A percentile compares a stretch with the other conserved stretches of the same genome.
Evolutionary conservation across 768 basidiomycete genomes (phyloP).

Genomic region (Tylopilus balloui): DNA sequence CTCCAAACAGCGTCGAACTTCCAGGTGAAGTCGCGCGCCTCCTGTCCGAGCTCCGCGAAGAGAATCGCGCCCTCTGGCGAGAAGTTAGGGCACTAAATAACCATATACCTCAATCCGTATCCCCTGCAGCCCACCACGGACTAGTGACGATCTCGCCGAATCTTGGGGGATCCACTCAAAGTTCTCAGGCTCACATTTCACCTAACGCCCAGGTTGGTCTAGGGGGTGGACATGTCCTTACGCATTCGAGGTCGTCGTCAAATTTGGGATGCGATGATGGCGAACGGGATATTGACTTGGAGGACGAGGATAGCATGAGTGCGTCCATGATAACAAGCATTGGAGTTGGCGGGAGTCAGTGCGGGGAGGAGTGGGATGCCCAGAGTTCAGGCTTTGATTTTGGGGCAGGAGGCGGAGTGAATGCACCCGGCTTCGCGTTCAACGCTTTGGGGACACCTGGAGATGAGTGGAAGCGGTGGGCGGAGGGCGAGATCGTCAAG

Average conservation of each 20-base stretch:
- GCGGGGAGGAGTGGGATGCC: conserved; percentile 25
- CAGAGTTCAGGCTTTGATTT: conserved; percentile 17
- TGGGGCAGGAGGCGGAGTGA: conserved; percentile 9
- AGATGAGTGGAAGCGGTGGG: conserved; percentile 31
- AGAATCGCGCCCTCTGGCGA: conserved; percentile 58
- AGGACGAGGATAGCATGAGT: conserved; percentile 26
- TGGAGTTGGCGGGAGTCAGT: conserved; percentile 13
- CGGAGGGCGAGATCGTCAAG: conserved; percentile 40
- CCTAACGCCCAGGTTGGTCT: conserved; percentile 6
- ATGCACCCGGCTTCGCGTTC: conserved; percentile 10
- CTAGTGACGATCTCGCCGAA: conserved; percentile 2
- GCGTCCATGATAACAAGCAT: conserved; percentile 11
- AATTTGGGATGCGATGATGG: conserved; percentile 25
- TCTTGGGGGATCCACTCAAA: conserved; percentile 7
- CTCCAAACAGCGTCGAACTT: conserved; percentile 64
- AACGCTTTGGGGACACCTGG: conserved; percentile 6
- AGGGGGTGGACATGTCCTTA: conserved; percentile 17
- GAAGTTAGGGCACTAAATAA: conserved; percentile 24
- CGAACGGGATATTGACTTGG: conserved; percentile 28
- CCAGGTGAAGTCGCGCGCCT: conserved; percentile 64
- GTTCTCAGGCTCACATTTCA: conserved; percentile 9
- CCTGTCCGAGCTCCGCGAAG: conserved; percentile 64
- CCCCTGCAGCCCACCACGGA: conserved; percentile 1
- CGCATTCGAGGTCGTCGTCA: conserved; percentile 27
- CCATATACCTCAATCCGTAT: conserved; percentile 22